phyloP scores from a whole-genome alignment of 179 eudicot genomes.

The Drosera spatulata region DNA sequence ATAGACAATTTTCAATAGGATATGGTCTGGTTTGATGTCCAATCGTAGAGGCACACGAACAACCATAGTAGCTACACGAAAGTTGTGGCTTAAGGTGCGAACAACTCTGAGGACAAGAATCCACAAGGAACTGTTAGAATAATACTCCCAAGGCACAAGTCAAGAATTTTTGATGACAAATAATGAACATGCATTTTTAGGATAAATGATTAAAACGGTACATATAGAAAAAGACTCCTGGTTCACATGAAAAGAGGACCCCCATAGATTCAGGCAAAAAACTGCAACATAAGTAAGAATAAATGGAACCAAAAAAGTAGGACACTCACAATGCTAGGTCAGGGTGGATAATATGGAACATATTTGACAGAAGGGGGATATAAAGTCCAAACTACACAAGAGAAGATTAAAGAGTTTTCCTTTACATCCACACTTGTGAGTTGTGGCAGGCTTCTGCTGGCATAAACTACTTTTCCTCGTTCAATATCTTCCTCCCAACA shows the following conservation, averaged over 20 bases:
- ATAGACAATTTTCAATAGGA: slow-evolving; percentile 66
- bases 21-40: slow-evolving; percentile 68
- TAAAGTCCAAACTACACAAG: neutral
- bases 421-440: neutral
- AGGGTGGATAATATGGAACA: neutral
- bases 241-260: no score
- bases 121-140: slow-evolving; percentile 7
- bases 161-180: neutral
- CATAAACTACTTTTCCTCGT: no score
- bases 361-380: neutral
- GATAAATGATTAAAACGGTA: no score
- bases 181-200: neutral
- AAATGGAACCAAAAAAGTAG: no score
- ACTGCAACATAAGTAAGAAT: no score
- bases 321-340: no score
- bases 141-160: neutral
- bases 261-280: no score
- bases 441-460: no score
- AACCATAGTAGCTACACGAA: slow-evolving; percentile 75
- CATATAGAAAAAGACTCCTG: no score
- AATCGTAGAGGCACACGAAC: slow-evolving; percentile 39
- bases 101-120: slow-evolving; percentile 48
- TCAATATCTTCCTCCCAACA: no score
- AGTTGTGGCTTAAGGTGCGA: slow-evolving; percentile 74
- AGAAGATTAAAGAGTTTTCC: neutral